phyloP scores from a whole-genome alignment of 106 monocot species.

The Phalaenopsis aphrodite region DNA sequence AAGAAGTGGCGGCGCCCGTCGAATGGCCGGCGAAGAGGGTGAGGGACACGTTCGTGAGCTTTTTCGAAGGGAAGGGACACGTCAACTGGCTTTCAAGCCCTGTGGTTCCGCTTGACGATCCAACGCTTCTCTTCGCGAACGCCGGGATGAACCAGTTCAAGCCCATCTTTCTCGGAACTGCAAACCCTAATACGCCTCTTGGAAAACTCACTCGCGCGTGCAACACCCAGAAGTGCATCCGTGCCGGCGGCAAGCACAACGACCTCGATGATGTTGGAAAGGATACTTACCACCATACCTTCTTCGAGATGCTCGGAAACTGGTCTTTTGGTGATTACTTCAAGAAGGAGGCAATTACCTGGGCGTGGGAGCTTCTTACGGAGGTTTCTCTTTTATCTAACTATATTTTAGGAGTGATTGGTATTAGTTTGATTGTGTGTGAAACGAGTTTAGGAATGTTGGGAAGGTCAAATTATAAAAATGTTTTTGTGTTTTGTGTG shows the following conservation, averaged over 20 bases:
- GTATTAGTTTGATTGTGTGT: not conserved
- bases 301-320: conserved; percentile 99
- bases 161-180: conserved; percentile 84
- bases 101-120: conserved; percentile 89
- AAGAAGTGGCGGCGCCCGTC: conserved; percentile 7
- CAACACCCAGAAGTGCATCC: conserved; percentile 97
- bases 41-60: conserved; percentile 54
- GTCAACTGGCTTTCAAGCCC: conserved; percentile 76
- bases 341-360: conserved; percentile 75
- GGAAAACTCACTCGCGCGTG: conserved; percentile 63
- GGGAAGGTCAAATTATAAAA: not conserved
- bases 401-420: not conserved
- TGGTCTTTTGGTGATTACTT: conserved; percentile 99
- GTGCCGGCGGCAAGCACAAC: conserved; percentile 99
- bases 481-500: no score
- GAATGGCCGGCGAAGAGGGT: conserved; percentile 72
- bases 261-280: conserved; percentile 97
- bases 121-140: conserved; percentile 94
- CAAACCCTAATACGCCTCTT: conserved; percentile 60
- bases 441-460: not conserved
- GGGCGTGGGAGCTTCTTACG: conserved; percentile 94
- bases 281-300: conserved; percentile 96
- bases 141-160: conserved; percentile 99
- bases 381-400: conserved; percentile 28
- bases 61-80: conserved; percentile 73